Evolutionary conservation across 2,329 filamentous ascomycete species (phyloP).

Genomic region (Colletotrichum kahawae): DNA sequence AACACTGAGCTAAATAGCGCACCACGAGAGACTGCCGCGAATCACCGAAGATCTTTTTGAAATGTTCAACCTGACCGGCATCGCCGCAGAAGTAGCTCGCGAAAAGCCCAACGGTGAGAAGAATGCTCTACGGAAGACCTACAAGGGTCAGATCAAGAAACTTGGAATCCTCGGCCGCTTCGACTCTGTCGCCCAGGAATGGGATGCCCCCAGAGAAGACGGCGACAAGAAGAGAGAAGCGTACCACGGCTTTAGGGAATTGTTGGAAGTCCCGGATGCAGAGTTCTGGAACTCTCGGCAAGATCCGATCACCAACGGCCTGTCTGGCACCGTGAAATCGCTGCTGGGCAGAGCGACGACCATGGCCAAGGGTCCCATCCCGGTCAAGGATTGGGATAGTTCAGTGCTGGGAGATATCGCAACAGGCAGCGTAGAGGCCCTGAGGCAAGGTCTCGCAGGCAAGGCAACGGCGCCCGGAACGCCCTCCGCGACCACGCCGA

Average conservation of each 20-base stretch:
- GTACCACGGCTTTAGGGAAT: slow-evolving; percentile 56
- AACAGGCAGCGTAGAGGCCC: slow-evolving; percentile 42
- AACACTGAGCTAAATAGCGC: slow-evolving; percentile 52
- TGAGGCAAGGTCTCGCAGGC: slow-evolving; percentile 44
- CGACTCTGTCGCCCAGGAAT: slow-evolving; percentile 58
- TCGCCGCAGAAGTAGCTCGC: slow-evolving; percentile 67
- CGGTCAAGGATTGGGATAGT: slow-evolving; percentile 60
- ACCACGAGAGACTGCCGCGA: slow-evolving; percentile 52
- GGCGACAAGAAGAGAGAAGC: slow-evolving; percentile 55
- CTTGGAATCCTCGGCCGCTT: slow-evolving; percentile 67
- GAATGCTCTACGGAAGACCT: slow-evolving; percentile 70
- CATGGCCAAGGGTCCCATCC: slow-evolving; percentile 62
- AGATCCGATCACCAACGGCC: slow-evolving; percentile 59
- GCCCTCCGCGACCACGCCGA: slow-evolving; percentile 42
- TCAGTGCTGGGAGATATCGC: slow-evolving; percentile 63
- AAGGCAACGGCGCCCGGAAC: slow-evolving; percentile 60
- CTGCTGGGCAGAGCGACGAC: slow-evolving; percentile 56
- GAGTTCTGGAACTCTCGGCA: slow-evolving; percentile 33
- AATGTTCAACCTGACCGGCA: slow-evolving; percentile 58
- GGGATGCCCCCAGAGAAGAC: slow-evolving; percentile 46
- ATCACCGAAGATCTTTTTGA: slow-evolving; percentile 64
- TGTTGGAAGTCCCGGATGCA: slow-evolving; percentile 54
- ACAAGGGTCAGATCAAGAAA: slow-evolving; percentile 72
- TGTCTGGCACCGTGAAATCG: slow-evolving; percentile 49
- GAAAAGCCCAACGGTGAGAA: slow-evolving; percentile 70